phyloP scores from a whole-genome alignment of 2,329 filamentous ascomycete species.

The Aspergillus vadensis region DNA sequence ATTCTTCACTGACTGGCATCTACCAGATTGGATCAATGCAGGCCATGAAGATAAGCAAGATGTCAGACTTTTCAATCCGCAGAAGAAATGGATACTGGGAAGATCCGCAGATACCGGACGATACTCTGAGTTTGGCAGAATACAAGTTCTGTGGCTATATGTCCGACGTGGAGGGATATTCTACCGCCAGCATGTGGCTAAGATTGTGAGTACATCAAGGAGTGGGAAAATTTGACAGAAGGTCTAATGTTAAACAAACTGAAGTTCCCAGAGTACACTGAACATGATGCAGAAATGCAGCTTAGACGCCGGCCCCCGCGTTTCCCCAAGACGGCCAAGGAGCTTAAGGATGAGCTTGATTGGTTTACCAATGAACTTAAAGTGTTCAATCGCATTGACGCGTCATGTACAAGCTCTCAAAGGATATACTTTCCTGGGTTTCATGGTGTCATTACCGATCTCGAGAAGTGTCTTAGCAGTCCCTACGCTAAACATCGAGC shows the following conservation, averaged over 20 bases:
- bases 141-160: background rate
- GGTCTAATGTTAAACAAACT: background rate
- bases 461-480: background rate
- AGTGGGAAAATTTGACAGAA: background rate
- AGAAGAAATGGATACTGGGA: background rate
- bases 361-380: background rate
- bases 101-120: background rate
- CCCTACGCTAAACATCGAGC: background rate
- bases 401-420: slow-evolving; percentile 5
- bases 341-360: background rate
- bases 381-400: slow-evolving; percentile 3
- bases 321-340: background rate
- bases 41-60: background rate
- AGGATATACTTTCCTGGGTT: slow-evolving; percentile 8
- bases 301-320: background rate
- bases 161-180: background rate
- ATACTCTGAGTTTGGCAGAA: background rate
- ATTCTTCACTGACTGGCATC: background rate
- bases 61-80: background rate
- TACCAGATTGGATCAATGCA: background rate
- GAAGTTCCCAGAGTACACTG: background rate
- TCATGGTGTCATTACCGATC: slow-evolving; percentile 6
- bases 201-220: background rate
- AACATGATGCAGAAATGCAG: background rate
- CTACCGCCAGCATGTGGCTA: background rate